These are phyloP conservation scores for Amylostereum areolatum DNA, from an alignment of 1,284 basidiomycete genomes.

Conservation along the genomic window DNA sequence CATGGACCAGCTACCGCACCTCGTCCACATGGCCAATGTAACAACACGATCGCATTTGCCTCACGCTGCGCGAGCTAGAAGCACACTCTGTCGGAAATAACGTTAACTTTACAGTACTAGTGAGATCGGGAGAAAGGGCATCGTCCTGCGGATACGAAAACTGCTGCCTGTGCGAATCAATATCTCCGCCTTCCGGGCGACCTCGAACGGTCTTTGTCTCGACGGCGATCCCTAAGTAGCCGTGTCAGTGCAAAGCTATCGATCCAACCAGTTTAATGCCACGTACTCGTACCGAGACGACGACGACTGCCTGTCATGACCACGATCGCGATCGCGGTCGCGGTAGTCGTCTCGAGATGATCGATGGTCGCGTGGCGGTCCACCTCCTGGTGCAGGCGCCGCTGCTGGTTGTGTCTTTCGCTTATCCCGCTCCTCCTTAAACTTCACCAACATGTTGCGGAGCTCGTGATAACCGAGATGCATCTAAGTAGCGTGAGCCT, in stretches of 20 bases:
- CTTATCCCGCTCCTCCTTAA: slow-evolving; percentile 83
- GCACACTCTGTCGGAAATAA: too few species aligned
- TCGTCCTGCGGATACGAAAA: neutral
- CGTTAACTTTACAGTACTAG: too few species aligned
- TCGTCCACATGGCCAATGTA: too few species aligned
- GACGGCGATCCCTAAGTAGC: slow-evolving; percentile 49
- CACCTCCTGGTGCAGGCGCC: slow-evolving; percentile 23
- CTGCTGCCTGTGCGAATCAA: slow-evolving; percentile 30
- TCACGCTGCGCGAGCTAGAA: too few species aligned
- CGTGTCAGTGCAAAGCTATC: too few species aligned
- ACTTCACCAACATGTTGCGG: slow-evolving; percentile 87
- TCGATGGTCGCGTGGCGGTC: slow-evolving; percentile 19
- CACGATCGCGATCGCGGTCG: slow-evolving; percentile 33
- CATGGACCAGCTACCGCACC: too few species aligned
- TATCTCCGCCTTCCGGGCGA: slow-evolving; percentile 71
- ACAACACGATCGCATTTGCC: too few species aligned
- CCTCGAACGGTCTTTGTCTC: slow-evolving; percentile 73
- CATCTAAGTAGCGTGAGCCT: slow-evolving; percentile 57
- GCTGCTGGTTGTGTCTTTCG: slow-evolving; percentile 54
- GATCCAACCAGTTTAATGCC: slow-evolving; percentile 2
- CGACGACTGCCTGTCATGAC: slow-evolving; percentile 52
- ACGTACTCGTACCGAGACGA: slow-evolving; percentile 74
- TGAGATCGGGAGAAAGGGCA: slow-evolving; percentile 1
- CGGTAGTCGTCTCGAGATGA: slow-evolving; percentile 17
- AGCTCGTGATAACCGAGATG: slow-evolving; percentile 98